Percentiles rank a stretch among this genome's conserved stretches.
Conservation (phyloP, 108 stramenopile species). For the Ochromonas danica region DNA sequence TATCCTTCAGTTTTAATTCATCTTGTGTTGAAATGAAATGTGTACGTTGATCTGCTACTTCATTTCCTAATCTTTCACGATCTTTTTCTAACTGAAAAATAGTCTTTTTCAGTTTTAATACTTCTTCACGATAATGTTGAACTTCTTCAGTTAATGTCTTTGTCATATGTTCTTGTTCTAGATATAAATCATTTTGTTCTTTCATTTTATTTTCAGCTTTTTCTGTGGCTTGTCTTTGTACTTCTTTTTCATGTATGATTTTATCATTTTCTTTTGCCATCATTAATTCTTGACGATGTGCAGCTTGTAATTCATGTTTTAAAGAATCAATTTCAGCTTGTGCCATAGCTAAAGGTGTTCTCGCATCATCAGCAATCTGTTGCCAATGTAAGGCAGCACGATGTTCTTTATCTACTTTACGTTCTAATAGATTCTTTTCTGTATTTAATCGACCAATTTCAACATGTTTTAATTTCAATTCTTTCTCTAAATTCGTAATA, state of each 20-base stretch:
- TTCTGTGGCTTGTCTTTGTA: conserved; percentile 39
- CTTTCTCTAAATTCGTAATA: conserved; percentile 49
- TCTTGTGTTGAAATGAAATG: background rate
- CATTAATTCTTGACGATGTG: conserved; percentile 18
- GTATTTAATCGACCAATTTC: conserved; percentile 38
- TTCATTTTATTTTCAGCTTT: conserved; percentile 52
- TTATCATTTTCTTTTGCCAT: conserved; percentile 47
- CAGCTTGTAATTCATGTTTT: conserved; percentile 45
- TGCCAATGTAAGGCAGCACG: conserved; percentile 38
- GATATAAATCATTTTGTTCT: conserved; percentile 57
- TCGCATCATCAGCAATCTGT: conserved; percentile 48
- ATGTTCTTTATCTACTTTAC: conserved; percentile 58
- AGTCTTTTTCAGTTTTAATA: conserved; percentile 49
- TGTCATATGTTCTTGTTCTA: background rate
- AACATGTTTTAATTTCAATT: conserved; percentile 40
- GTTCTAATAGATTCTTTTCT: conserved; percentile 51
- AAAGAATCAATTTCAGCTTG: conserved; percentile 53
- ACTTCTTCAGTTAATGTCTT: background rate
- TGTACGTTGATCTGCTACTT: conserved; percentile 36
- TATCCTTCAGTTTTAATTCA: conserved; percentile 28
- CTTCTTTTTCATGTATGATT: conserved; percentile 49
- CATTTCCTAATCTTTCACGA: conserved; percentile 65
- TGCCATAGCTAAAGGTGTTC: conserved; percentile 43
- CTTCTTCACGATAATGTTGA: conserved; percentile 24
- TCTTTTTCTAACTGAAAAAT: conserved; percentile 69